Base-by-base conservation (phyloP, 345 rosid genomes). In the Populus deltoides region DNA sequence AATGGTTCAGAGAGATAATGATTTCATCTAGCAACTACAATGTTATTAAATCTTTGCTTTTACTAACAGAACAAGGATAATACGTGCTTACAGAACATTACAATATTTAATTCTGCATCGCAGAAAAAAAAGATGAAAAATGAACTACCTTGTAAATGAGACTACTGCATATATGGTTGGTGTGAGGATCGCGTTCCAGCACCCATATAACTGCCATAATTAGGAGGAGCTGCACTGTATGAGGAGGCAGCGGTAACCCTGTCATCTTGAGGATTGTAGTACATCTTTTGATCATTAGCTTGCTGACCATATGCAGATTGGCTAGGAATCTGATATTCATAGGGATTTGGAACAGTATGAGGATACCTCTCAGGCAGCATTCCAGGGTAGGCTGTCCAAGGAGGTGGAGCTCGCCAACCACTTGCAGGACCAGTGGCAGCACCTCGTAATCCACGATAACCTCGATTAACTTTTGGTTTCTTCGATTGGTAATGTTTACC, bases 231-330 rank as follows among this genome's bases (percentile, higher is more conserved):
- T 29, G 86, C 76, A 78, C 75, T 77, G 57, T 81, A 80, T 0
- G 86, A 62, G 35, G 80, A 3, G 18, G 51, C 43, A 38, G 83
- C 63, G 41, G 81, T 18, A 77, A 73, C 59, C 49, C 82, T 76
- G 27, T 81, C 82, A 3, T 81, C 87, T 49, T 76, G 87, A 68
- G 86, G 76, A 65, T 85, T 80, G 78, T 83, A 82, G 75, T 82
- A 86, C 45, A 78, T 45, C 85, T 87, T 81, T 71, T 82, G 90
- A 79, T 87, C 85, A 31, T 55, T 75, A 25, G 83, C 81, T 76
- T 83, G 92, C 25, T 81, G 87, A 74, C 86, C 79, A 65, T 80
- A 85, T 1, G 75, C 71, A 8, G 89, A 49, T 71, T 86, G 90
- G 75, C 76, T 51, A 13, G 87, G 77, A 41, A 78, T 77, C 77